Evolutionary conservation across 169 alveolate species (phyloP), one percentile per base, ranked within the genome.

Genomic region (Plasmodium gallinaceum): DNA sequence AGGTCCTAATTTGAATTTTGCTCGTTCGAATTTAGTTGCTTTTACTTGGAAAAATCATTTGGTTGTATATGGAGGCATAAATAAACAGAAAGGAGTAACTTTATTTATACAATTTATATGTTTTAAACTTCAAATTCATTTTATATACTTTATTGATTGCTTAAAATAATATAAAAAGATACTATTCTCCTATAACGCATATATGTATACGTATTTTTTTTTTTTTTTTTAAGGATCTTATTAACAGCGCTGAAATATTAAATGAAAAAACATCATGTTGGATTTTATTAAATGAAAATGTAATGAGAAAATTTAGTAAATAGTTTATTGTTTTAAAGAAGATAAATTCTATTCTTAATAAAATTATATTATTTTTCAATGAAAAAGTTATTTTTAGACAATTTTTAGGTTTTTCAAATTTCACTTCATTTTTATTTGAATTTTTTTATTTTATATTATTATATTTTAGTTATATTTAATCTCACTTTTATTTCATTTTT

Each of bases 31-130:
- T 62, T 58, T 83, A 24, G 91, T 83, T 52, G 86, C 58, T 37
- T 83, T 83, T 58, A 24, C 52, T 45, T 83, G 91, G 91, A 58
- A 83, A 18, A 70, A 83, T 37, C 83, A 83, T n/a, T 39, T 83
- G 66, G 91, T 69, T 6, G 91, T 42, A n/a, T 83, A 83, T 62
- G 91, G 91, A 0, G 91, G 91, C 2, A 65, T 83, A 62, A 83
- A 62, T 32, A 57, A 83, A 48, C 46, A 68, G 73, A 69, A 61
- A 16, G 85, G 91, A 85, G 91, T 83, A 83, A 54, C 10, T 26
- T 16, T 45, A 37, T 52, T 52, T 62, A 39, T n/a, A 46, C 32
- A 20, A 54, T 74, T 7, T 32, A 32, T 42, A n/a, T 20, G n/a
- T 32, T 32, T 32, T 32, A 2, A 32, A 32, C 39, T 32, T 32